These are phyloP conservation scores for Suillus subluteus DNA, from an alignment of 768 basidiomycete species.

Conservation along the genomic window DNA sequence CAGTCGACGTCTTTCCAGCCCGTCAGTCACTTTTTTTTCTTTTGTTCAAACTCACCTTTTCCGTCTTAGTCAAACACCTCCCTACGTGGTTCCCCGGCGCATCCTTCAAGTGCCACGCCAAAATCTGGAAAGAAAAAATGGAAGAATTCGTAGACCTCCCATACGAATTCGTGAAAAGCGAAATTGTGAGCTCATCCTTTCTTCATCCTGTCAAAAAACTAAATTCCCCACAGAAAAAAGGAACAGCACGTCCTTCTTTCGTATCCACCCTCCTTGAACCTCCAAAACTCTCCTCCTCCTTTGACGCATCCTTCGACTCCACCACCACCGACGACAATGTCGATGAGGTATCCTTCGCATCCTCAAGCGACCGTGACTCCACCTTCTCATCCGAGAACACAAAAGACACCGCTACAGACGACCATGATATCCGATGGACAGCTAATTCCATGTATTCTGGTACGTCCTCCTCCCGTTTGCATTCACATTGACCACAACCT, in stretches of 20 bases:
- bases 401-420: conserved; percentile 21
- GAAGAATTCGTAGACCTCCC: conserved; percentile 67
- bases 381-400: neutral
- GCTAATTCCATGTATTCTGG: conserved; percentile 82
- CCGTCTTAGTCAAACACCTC: conserved; percentile 48
- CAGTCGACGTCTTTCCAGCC: conserved; percentile 42
- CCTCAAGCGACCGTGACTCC: neutral
- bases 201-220: neutral
- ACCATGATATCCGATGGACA: conserved; percentile 77
- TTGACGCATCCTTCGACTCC: neutral
- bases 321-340: neutral
- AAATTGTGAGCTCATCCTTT: conserved; percentile 55
- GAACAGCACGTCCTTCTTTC: conserved; percentile 44
- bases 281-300: conserved; percentile 18
- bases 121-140: conserved; percentile 63
- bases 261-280: conserved; percentile 60
- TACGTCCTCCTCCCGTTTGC: no score
- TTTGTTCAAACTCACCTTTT: neutral
- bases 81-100: conserved; percentile 73
- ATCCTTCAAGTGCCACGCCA: conserved; percentile 64
- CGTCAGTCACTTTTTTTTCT: conserved; percentile 25
- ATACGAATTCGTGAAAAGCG: conserved; percentile 58
- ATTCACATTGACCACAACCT: neutral
- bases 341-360: neutral
- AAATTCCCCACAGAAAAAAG: conserved; percentile 32